Conservation (phyloP, 116 monocot species). For the Trichopus zeylanicus region DNA sequence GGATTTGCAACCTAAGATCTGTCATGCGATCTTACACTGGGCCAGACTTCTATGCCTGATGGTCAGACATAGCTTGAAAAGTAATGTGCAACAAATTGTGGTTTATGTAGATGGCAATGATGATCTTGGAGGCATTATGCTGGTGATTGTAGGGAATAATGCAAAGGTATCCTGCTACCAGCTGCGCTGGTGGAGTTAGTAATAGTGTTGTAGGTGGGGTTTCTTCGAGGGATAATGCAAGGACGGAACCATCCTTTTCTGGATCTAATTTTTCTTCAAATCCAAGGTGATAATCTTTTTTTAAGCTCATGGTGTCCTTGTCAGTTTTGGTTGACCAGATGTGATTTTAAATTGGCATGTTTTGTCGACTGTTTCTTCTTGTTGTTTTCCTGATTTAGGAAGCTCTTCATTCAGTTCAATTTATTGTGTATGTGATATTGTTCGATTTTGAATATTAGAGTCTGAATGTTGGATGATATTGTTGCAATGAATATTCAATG, state of each 20-base stretch:
- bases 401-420: too few species aligned
- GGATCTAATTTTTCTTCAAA: constrained; percentile 52
- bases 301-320: neutral
- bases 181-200: constrained; percentile 48
- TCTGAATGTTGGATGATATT: too few species aligned
- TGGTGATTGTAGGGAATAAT: constrained; percentile 57
- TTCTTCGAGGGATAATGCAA: constrained; percentile 54
- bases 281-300: constrained; percentile 41
- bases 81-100: neutral
- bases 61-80: constrained; percentile 2
- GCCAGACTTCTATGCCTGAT: constrained; percentile 5
- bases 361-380: too few species aligned
- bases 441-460: too few species aligned
- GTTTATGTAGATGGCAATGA: constrained; percentile 3
- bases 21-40: neutral
- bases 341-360: too few species aligned
- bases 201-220: constrained; percentile 33
- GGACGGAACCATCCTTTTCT: constrained; percentile 53
- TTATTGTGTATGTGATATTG: too few species aligned
- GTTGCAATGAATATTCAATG: too few species aligned
- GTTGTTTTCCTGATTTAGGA: too few species aligned
- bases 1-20: neutral
- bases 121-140: constrained; percentile 50
- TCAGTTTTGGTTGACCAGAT: too few species aligned
- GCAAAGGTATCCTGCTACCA: constrained; percentile 74